Percentiles rank a stretch among this genome's conserved stretches.
These are phyloP conservation scores for Microdochium nivale DNA, from an alignment of 2,329 filamentous ascomycete species.

Conservation along the genomic window DNA sequence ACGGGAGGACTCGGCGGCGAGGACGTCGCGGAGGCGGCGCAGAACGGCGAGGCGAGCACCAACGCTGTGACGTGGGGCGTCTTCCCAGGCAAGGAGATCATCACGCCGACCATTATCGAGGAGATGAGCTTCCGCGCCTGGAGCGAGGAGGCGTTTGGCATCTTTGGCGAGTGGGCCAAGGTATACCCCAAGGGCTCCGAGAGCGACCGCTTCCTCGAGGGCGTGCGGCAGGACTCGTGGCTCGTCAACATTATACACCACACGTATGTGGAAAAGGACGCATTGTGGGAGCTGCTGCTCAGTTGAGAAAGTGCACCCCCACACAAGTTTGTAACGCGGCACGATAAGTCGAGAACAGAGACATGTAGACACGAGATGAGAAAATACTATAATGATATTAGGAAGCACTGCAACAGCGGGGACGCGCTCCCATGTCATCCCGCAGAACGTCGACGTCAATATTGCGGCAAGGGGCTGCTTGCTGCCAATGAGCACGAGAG, in stretches of 20 bases:
- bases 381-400: slow-evolving; percentile 23
- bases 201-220: slow-evolving; percentile 63
- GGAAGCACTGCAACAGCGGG: no score
- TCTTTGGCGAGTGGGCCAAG: slow-evolving; percentile 89
- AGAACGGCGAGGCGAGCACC: slow-evolving; percentile 40
- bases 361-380: no score
- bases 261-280: slow-evolving; percentile 62
- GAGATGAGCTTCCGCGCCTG: slow-evolving; percentile 89
- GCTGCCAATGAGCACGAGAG: no score
- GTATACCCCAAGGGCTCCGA: slow-evolving; percentile 71
- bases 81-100: slow-evolving; percentile 91
- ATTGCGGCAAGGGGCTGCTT: no score
- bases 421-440: no score
- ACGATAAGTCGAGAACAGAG: no score
- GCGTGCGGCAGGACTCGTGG: slow-evolving; percentile 64
- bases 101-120: slow-evolving; percentile 94
- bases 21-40: slow-evolving; percentile 14
- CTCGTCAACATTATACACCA: slow-evolving; percentile 88
- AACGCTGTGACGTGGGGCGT: slow-evolving; percentile 97
- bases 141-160: slow-evolving; percentile 91
- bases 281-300: slow-evolving; percentile 61
- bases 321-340: no score
- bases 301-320: no score
- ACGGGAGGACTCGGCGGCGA: slow-evolving; percentile 23
- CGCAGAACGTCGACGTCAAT: no score